These are phyloP conservation scores for Pythium utonaiense DNA, from an alignment of 352 stramenopile species.

Conservation along the genomic window DNA sequence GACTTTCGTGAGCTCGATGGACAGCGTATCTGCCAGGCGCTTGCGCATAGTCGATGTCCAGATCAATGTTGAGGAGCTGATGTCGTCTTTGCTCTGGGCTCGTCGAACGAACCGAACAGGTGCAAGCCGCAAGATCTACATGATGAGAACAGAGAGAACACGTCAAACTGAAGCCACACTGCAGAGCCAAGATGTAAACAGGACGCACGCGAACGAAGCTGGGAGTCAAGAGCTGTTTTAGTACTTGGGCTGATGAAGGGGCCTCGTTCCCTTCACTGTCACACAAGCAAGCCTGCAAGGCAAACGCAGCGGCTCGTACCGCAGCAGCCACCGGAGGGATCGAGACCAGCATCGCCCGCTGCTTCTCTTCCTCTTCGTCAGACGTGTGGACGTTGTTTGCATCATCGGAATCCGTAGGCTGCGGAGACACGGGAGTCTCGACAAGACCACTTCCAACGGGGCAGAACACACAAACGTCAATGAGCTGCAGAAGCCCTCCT, in stretches of 20 bases:
- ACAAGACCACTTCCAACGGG: conserved; percentile 40
- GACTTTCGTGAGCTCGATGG: conserved; percentile 61
- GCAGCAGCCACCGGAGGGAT: conserved; percentile 34
- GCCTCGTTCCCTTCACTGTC: conserved; percentile 38
- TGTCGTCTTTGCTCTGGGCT: conserved; percentile 61
- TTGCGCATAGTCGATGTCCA: conserved; percentile 73
- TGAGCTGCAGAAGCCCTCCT: conserved; percentile 60
- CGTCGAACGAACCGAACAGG: conserved; percentile 58
- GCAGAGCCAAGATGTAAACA: neutral
- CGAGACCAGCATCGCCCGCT: conserved; percentile 31
- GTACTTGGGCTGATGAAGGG: conserved; percentile 37
- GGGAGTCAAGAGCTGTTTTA: conserved; percentile 77
- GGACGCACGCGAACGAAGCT: conserved; percentile 67
- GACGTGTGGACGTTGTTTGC: conserved; percentile 17
- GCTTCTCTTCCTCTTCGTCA: conserved; percentile 23
- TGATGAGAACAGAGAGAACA: neutral
- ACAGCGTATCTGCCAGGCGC: conserved; percentile 49
- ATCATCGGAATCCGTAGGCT: conserved; percentile 21
- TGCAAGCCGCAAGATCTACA: conserved; percentile 55
- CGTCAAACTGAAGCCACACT: neutral
- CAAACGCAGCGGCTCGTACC: conserved; percentile 53
- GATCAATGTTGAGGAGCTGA: conserved; percentile 59
- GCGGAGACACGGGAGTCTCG: conserved; percentile 4
- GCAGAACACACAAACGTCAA: conserved; percentile 68
- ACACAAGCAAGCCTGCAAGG: conserved; percentile 51